Conservation (phyloP, 139 green algal species). For the Nannochloris sp. region DNA sequence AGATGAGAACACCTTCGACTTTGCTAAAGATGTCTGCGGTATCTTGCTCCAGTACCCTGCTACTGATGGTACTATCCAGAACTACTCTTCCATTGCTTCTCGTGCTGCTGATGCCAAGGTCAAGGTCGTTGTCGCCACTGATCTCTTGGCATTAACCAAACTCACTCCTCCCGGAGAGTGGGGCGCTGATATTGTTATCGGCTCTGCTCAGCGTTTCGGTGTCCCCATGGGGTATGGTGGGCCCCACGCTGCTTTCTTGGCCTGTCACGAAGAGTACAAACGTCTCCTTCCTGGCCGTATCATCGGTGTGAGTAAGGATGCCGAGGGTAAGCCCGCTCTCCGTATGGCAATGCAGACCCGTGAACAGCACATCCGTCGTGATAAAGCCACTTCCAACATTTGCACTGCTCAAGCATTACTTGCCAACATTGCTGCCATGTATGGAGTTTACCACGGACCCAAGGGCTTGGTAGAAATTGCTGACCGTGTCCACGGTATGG, state of each 20-base stretch:
- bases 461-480: slow-evolving; percentile 90
- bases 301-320: slow-evolving; percentile 91
- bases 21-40: slow-evolving; percentile 87
- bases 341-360: slow-evolving; percentile 99
- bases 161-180: slow-evolving; percentile 92
- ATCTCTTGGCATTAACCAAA: slow-evolving; percentile 93
- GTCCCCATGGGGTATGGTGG: slow-evolving; percentile 98
- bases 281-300: slow-evolving; percentile 92
- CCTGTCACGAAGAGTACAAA: slow-evolving; percentile 87
- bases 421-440: slow-evolving; percentile 97
- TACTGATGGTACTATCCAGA: slow-evolving; percentile 81
- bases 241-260: slow-evolving; percentile 97
- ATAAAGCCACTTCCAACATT: slow-evolving; percentile 99
- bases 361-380: slow-evolving; percentile 99
- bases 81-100: slow-evolving; percentile 68
- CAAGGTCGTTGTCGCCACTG: slow-evolving; percentile 84
- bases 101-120: slow-evolving; percentile 54
- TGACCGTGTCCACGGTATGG: slow-evolving; percentile 76
- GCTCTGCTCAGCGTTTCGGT: slow-evolving; percentile 91
- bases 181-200: slow-evolving; percentile 96
- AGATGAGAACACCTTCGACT: slow-evolving; percentile 49
- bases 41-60: slow-evolving; percentile 95
- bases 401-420: slow-evolving; percentile 97
- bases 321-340: slow-evolving; percentile 77
- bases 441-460: slow-evolving; percentile 96